These are phyloP conservation scores for Termitomyces sp. DNA, from an alignment of 768 basidiomycete species.

Conservation along the genomic window DNA sequence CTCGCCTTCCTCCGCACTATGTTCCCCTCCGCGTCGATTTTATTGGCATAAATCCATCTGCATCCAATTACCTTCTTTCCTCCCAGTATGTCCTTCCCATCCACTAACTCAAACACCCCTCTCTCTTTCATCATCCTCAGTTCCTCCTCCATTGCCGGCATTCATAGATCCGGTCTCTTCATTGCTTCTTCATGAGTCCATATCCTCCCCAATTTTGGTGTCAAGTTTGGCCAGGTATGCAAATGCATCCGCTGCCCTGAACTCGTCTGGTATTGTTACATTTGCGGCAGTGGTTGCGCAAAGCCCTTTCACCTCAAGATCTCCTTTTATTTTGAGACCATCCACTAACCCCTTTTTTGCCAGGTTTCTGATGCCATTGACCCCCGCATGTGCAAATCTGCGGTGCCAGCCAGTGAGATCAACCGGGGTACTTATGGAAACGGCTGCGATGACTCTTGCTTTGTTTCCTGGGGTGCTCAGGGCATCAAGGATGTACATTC, in stretches of 20 bases:
- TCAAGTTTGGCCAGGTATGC: background rate
- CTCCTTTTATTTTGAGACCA: background rate
- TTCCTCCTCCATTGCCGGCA: slow-evolving; percentile 11
- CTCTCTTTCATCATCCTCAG: slow-evolving; percentile 18
- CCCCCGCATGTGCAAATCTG: no score
- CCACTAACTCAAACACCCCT: slow-evolving; percentile 14
- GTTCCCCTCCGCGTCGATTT: no score
- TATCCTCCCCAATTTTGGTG: no score
- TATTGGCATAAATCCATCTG: background rate
- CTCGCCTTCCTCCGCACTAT: no score
- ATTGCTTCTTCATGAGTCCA: slow-evolving; percentile 13
- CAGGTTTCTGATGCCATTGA: no score
- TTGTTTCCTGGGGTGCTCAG: no score
- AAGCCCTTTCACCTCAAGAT: background rate
- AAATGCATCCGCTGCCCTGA: no score
- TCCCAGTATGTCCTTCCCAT: background rate
- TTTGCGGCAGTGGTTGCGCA: background rate
- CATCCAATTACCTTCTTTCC: background rate
- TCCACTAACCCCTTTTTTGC: no score
- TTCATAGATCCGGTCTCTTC: slow-evolving; percentile 11
- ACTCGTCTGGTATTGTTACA: background rate
- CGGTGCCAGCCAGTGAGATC: no score
- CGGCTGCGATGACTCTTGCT: no score
- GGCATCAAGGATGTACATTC: no score
- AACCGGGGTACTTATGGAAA: no score